Percentiles rank a stretch among this genome's conserved stretches.
Evolutionary conservation across 73 alveolate species (phyloP).

Genomic region (Tetrahymena malaccensis): DNA sequence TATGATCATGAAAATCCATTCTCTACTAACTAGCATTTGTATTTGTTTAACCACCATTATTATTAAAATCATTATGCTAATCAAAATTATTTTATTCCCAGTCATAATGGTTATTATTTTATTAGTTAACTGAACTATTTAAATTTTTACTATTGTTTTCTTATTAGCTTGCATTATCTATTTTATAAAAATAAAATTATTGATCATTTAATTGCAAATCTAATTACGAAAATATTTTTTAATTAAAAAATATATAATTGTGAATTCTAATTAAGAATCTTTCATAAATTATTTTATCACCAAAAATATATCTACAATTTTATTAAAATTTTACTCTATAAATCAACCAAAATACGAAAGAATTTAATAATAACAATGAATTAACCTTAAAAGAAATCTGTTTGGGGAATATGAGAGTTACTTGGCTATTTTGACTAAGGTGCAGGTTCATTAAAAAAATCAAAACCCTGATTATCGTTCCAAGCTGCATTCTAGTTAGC

Average conservation of each 20-base stretch:
- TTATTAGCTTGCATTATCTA: not conserved
- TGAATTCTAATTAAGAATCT: too few species aligned
- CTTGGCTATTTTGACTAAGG: not conserved
- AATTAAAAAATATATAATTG: too few species aligned
- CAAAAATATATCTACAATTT: too few species aligned
- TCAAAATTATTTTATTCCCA: not conserved
- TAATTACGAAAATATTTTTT: too few species aligned
- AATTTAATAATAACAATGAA: too few species aligned
- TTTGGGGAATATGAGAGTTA: not conserved
- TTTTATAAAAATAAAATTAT: too few species aligned
- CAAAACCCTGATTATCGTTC: not conserved
- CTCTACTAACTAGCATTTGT: not conserved
- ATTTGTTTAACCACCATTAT: not conserved
- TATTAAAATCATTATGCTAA: not conserved
- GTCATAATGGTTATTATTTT: not conserved
- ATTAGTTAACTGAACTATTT: not conserved
- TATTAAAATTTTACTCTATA: too few species aligned
- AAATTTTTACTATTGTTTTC: not conserved
- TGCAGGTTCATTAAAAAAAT: not conserved
- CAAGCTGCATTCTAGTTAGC: not conserved
- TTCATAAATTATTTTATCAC: too few species aligned
- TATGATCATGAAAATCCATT: not conserved
- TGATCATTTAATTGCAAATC: too few species aligned
- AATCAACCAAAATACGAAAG: too few species aligned
- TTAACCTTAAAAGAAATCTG: not conserved